Evolutionary conservation across 176 grass and related monocot genomes (phyloP), one percentile per base, ranked within the genome.

Genomic region (Oryza coarctata): DNA sequence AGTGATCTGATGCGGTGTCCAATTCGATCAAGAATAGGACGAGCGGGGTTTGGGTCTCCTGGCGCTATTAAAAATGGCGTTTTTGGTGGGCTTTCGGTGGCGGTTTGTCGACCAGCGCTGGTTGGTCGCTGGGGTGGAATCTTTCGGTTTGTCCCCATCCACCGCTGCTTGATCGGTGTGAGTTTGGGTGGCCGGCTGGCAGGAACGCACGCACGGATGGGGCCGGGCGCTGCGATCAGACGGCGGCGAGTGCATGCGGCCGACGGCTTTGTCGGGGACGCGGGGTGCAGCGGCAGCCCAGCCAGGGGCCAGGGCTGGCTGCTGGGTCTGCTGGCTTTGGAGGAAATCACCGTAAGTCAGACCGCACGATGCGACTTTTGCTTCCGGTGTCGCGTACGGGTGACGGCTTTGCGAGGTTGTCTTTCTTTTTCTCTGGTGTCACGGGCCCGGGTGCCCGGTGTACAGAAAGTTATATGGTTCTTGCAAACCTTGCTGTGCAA

Each of bases 71-170:
- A 82, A 66, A 68, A 15, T 30, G n/a, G 39, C 39, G 40, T 43
- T 64, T 70, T 75, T 33, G 50, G 70, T 80, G 76, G 6, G 70
- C n/a, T 62, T 80, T 68, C 18, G 87, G 81, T 85, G 63, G 70
- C 0, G 10, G 38, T 80, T 89, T 85, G 87, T 70, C 47, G 49
- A 84, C 29, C 63, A 64, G 38, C 81, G 47, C 1, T 10, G 38
- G 30, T 3, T 5, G 28, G 35, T 36, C 28, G 35, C 43, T 2
- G 11, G 8, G 25, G 72, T 14, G 13, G 82, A 85, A 85, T 76
- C 87, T 85, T 71, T 43, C 4, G 13, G 11, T 28, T 62, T 84
- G 87, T 70, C 76, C n/a, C 36, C 20, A 80, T 35, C 55, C 17
- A 67, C 49, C 30, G 44, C 23, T 7, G 73, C 4, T 63, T 30